Percentiles rank a stretch among this genome's conserved stretches.
Conservation (phyloP, 1,284 basidiomycete genomes). For the Tilletia setariae region DNA sequence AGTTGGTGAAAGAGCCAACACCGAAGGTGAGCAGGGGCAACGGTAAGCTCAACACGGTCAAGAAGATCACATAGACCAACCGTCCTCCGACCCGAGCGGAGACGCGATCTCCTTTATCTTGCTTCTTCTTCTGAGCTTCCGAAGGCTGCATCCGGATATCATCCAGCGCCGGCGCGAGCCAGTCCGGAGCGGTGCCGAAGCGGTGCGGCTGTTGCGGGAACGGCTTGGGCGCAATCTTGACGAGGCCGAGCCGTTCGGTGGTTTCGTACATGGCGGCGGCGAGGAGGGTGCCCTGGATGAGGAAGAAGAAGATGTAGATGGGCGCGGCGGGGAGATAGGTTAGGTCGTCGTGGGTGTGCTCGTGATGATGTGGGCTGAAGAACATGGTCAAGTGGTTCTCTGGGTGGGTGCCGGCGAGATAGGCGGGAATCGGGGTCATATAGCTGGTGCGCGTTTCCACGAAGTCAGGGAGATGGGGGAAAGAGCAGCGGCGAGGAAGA, state of each 20-base stretch:
- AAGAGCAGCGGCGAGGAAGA: background rate
- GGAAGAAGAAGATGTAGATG: slow-evolving; percentile 46
- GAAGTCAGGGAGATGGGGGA: background rate
- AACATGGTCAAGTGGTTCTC: slow-evolving; percentile 47
- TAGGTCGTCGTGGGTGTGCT: slow-evolving; percentile 49
- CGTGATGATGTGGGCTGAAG: slow-evolving; percentile 34
- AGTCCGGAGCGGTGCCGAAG: slow-evolving; percentile 49
- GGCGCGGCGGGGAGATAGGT: slow-evolving; percentile 50
- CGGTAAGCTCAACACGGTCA: slow-evolving; percentile 37
- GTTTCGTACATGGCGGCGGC: slow-evolving; percentile 33
- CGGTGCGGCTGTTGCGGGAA: slow-evolving; percentile 45
- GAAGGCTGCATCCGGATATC: slow-evolving; percentile 38
- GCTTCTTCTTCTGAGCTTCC: slow-evolving; percentile 18
- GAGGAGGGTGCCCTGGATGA: slow-evolving; percentile 35
- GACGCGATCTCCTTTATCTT: slow-evolving; percentile 15
- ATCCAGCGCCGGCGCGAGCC: slow-evolving; percentile 40
- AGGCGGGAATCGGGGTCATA: slow-evolving; percentile 48
- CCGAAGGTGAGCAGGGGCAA: slow-evolving; percentile 51
- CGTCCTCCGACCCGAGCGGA: slow-evolving; percentile 30
- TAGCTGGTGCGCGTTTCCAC: too few species aligned
- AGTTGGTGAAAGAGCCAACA: slow-evolving; percentile 47
- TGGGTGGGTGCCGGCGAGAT: slow-evolving; percentile 46
- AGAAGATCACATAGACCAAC: slow-evolving; percentile 44
- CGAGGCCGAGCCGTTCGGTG: slow-evolving; percentile 34
- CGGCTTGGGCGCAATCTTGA: slow-evolving; percentile 19